These are phyloP conservation scores for Bromus sterilis DNA, from an alignment of 176 grass and related monocot species.

Conservation along the genomic window DNA sequence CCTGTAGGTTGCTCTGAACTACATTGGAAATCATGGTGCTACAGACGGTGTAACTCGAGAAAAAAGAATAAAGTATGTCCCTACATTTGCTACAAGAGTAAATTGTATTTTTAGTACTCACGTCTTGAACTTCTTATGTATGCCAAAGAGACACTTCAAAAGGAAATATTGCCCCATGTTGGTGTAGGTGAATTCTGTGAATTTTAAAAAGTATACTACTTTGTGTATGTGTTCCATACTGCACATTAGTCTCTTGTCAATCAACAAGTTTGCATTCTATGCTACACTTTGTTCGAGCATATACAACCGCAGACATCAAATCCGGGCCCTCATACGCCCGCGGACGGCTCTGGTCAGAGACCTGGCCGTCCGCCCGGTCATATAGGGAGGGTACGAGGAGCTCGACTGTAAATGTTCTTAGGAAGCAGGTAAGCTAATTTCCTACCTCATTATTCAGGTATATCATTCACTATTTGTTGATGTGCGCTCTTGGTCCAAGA, in stretches of 20 bases:
- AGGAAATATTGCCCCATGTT: slow-evolving; percentile 99
- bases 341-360: too few species aligned
- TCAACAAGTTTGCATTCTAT: neutral
- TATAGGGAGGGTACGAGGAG: too few species aligned
- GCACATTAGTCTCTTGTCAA: neutral
- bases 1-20: slow-evolving; percentile 85
- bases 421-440: slow-evolving; percentile 14
- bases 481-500: slow-evolving; percentile 93
- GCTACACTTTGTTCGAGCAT: neutral
- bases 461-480: slow-evolving; percentile 93
- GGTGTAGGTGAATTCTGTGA: slow-evolving; percentile 94
- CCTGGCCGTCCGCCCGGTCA: too few species aligned
- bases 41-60: slow-evolving; percentile 84
- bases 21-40: slow-evolving; percentile 96
- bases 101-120: neutral
- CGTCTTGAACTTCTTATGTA: slow-evolving; percentile 37
- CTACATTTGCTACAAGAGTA: neutral
- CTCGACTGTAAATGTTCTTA: too few species aligned
- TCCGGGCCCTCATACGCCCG: too few species aligned
- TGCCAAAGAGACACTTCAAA: slow-evolving; percentile 98
- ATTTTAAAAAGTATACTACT: slow-evolving; percentile 98
- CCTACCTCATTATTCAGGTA: slow-evolving; percentile 53
- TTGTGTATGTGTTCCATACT: slow-evolving; percentile 48
- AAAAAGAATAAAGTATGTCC: slow-evolving; percentile 92
- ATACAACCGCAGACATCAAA: too few species aligned